Evolutionary conservation across 257 asterid species (phyloP).

Genomic region (Coffea eugenioides): DNA sequence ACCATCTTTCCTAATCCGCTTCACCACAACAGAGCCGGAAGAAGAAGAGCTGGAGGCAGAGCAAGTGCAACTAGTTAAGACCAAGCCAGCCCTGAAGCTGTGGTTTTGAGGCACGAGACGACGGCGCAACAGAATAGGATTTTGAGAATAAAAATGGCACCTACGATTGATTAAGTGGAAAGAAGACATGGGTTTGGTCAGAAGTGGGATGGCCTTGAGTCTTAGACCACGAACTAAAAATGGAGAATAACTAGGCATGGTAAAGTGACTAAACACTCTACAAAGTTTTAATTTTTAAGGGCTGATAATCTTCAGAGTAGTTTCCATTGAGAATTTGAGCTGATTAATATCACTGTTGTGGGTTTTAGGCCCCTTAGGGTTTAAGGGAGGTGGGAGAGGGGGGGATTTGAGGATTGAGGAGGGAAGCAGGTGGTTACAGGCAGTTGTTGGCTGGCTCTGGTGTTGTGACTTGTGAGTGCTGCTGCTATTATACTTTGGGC

Average conservation of each 20-base stretch:
- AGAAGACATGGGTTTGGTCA: constrained; percentile 35
- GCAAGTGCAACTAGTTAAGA: constrained; percentile 31
- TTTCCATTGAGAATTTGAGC: not conserved
- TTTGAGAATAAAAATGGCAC: constrained; percentile 33
- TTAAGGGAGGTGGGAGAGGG: constrained; percentile 26
- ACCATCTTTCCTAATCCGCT: constrained; percentile 37
- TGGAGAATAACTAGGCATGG: constrained; percentile 27
- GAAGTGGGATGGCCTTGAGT: constrained; percentile 42
- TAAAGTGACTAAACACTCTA: not conserved
- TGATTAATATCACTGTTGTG: not conserved
- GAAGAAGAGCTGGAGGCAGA: constrained; percentile 35
- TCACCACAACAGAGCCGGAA: constrained; percentile 28
- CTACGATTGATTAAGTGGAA: constrained; percentile 22
- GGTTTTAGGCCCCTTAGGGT: constrained; percentile 48
- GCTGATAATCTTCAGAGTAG: not conserved
- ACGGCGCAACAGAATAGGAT: constrained; percentile 13
- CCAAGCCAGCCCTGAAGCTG: constrained; percentile 9
- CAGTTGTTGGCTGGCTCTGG: no score
- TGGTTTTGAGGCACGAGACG: constrained; percentile 6
- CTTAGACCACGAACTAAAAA: constrained; percentile 1
- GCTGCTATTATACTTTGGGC: no score
- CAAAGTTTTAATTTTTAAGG: constrained; percentile 3
- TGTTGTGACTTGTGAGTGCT: no score
- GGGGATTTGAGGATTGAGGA: constrained; percentile 8
- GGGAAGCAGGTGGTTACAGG: not conserved